phyloP scores from a whole-genome alignment of 2,329 filamentous ascomycete genomes.

The Parastagonospora nodorum region DNA sequence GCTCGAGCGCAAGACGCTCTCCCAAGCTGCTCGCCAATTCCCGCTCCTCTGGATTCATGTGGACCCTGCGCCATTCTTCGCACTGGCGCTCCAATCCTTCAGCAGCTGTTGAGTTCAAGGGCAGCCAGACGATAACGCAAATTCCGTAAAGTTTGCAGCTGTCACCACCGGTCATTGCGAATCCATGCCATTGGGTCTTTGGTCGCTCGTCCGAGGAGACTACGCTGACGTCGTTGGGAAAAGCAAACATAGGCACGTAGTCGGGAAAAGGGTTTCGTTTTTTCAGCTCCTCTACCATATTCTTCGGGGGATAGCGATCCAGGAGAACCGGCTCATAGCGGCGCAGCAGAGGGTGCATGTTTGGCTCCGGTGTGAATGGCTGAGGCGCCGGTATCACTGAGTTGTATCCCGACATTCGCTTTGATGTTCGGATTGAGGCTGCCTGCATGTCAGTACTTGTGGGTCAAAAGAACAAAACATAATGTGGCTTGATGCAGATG shows the following conservation, averaged over 20 bases:
- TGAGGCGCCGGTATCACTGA: conserved; percentile 95
- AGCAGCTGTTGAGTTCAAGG: conserved; percentile 78
- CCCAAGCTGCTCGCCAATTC: conserved; percentile 92
- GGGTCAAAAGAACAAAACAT: conserved; percentile 14
- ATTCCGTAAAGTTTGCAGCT: conserved; percentile 92
- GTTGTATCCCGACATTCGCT: conserved; percentile 94
- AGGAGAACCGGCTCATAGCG: conserved; percentile 95
- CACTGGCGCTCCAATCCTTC: conserved; percentile 75
- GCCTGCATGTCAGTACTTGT: conserved; percentile 27
- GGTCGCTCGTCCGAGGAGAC: conserved; percentile 94
- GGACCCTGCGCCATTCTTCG: conserved; percentile 58
- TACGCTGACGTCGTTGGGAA: conserved; percentile 96
- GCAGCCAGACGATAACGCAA: conserved; percentile 90
- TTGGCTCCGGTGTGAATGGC: conserved; percentile 83
- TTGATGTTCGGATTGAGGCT: conserved; percentile 78
- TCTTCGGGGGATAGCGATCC: conserved; percentile 88
- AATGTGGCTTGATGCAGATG: conserved; percentile 16
- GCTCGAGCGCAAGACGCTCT: conserved; percentile 82
- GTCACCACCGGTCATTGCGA: conserved; percentile 95
- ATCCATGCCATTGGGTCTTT: conserved; percentile 97
- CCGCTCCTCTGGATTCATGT: conserved; percentile 89
- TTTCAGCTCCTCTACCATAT: conserved; percentile 77
- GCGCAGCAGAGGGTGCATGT: conserved; percentile 94
- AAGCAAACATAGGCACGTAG: conserved; percentile 99
- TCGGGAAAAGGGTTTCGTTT: conserved; percentile 88